Evolutionary conservation across 1,284 basidiomycete species (phyloP), one percentile per base, ranked within the genome.

Genomic region (Apiotrichum gracile): DNA sequence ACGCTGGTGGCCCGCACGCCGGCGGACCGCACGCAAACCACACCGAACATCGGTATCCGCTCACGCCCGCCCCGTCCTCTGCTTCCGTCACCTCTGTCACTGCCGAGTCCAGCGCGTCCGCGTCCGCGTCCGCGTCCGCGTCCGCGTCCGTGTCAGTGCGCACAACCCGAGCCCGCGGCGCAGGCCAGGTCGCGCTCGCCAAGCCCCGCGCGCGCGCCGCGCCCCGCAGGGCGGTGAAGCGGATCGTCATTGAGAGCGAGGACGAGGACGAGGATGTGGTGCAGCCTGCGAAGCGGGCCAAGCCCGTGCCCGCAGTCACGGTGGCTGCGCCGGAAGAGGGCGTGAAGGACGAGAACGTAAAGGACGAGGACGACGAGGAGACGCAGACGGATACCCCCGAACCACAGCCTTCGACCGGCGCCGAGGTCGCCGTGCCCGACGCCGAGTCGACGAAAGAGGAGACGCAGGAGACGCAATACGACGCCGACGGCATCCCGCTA

Each of bases 151-250:
- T 43, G 4, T 43, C 34, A 35, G 34, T 7, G n/a, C 34, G 4
- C 34, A 17, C 16, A 14, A 52, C 57, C n/a, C 8, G 37, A 13
- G 35, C 50, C 12, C 58, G 57, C 47, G 71, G 70, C 14, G 58
- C 65, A 10, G 70, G 69, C 0, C 70, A 73, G 45, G 61, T 68
- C 13, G 70, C 69, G 8, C 58, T 72, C 0, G 33, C 63, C 0
- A 61, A 57, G 29, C 68, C 71, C 2, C 61, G 61, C 13, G 58
- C 52, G 7, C 47, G 46, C 2, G 46, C 46, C 6, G 46, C 24
- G 58, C 25, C 39, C 42, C 8, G 33, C 47, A 8, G 10, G 43
- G 4, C 42, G 12, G 21, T 29, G 17, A 64, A 64, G 42, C 57
- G 65, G 3, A 62, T 63, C 48, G 43, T 55, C 22, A 49, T 70